Evolutionary conservation across 2,329 filamentous ascomycete species (phyloP), one percentile per base, ranked within the genome.

Genomic region (Macrophomina phaseolina): DNA sequence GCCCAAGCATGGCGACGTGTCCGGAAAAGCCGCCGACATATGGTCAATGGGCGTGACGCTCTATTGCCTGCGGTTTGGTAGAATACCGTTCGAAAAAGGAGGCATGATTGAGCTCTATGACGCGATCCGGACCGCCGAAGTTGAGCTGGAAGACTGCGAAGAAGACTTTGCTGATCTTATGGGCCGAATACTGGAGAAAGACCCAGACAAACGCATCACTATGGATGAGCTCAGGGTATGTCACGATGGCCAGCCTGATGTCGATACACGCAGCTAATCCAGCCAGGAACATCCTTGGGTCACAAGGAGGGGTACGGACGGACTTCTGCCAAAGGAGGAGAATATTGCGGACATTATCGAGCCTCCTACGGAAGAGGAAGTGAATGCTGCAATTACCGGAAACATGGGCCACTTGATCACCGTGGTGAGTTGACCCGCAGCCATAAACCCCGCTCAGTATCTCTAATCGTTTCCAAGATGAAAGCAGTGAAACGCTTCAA

Each of bases 41-140:
- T 99, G 95, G 95, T 97, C 94, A 3, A 98, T 98, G 94, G 95
- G 95, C 6, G 90, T 97, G 8, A 97, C 94, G 1, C 83, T 99
- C 2, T 98, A 94, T 77, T 99, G 95, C 77, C 84, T 99, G 46
- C 89, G 91, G 68, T 98, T 97, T 73, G 95, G 95, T 38, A 85
- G 83, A 60, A 90, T 99, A 68, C 95, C 95, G 0, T 99, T 98
- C 74, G 90, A 94, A 73, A 87, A 90, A 66, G 83, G 87, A 5
- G 89, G 88, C 18, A 89, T 97, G 68, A 83, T 97, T 66, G 94
- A 97, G 61, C 87, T 98, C 69, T 98, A 96, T 75, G 90, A 97
- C 67, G 89, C 93, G 5, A 98, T 99, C 79, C 90, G 90, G 70
- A 86, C 84, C 36, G 90, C 97, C 48, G 78, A 87, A 3, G 79